phyloP scores from a whole-genome alignment of 2,329 filamentous ascomycete species.

The Talaromyces pinophilus region DNA sequence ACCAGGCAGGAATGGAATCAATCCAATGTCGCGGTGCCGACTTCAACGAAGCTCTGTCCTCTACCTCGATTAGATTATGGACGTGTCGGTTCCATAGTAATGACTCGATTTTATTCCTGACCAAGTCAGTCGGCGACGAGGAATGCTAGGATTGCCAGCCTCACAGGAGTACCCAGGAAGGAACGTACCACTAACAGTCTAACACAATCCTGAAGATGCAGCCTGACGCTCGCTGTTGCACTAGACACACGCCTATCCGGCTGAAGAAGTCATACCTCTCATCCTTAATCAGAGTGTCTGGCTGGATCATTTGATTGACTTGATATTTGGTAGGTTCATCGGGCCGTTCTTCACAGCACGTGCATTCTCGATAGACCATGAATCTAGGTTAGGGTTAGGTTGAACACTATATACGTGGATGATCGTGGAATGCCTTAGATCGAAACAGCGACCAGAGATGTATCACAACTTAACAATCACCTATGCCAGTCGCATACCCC shows the following conservation, averaged over 20 bases:
- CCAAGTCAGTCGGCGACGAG: background rate
- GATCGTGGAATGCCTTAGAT: background rate
- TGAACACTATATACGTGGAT: background rate
- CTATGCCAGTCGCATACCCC: background rate
- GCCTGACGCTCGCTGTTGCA: background rate
- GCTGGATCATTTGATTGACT: background rate
- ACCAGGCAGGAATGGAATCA: background rate
- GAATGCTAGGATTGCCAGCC: background rate
- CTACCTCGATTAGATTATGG: background rate
- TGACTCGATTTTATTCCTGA: background rate
- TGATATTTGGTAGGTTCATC: constrained; percentile 5
- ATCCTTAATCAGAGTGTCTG: background rate
- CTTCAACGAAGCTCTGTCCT: background rate
- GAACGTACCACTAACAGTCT: background rate
- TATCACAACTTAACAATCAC: background rate
- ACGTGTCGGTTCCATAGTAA: background rate
- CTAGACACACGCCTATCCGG: background rate
- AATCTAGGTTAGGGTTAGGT: too few species aligned
- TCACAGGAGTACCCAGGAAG: background rate
- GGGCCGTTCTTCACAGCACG: constrained; percentile 9
- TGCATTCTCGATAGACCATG: background rate
- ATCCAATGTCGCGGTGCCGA: background rate
- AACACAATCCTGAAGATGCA: background rate
- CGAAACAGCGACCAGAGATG: background rate
- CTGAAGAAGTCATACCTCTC: background rate